Evolutionary conservation across 2,329 filamentous ascomycete species (phyloP), one percentile per base, ranked within the genome.

Genomic region (Scytalidium sp.): DNA sequence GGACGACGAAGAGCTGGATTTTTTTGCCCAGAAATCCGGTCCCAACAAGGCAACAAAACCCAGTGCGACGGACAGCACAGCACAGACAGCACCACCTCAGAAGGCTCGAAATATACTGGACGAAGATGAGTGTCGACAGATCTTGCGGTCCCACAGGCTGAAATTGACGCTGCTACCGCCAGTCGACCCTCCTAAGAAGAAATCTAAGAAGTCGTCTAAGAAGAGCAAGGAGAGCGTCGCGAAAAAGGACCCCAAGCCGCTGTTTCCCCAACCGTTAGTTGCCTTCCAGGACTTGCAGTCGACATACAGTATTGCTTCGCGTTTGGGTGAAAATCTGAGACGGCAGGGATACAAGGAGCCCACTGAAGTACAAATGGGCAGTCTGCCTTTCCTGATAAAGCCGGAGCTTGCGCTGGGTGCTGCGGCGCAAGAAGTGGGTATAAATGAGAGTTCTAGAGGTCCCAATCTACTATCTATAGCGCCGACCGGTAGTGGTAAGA

Each of bases 401-500:
- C 75, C 81, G 0, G 72, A 75, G 53, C 72, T 67, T 49, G 79
- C 79, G 1, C 68, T 83, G 23, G 52, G 63, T n/a, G 61, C 66
- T 41, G 59, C 66, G 19, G 63, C 64, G 11, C 66, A 64, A 3
- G 68, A 59, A 2, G 49, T 56, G 19, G 54, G 54, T 50, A 49
- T 52, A 41, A 49, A 65, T 21, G 63, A 62, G 19, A 67, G 69
- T 19, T 45, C 27, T 8, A 40, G 43, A 7, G 47, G 58, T 42
- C 74, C 93, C 3, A 86, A 99, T 72, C 82, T 99, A 36, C 70
- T 99, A 55, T 89, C 90, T 0, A 84, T 97, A 41, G 94, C 94
- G 3, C 94, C 94, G 1, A 99, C 94, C 0, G 94, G 94, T 20
- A 97, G 93, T 66, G 94, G 94, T 41, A 99, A 99, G 75, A 99